A percentile compares a stretch with the other conserved stretches of the same genome.
These are phyloP conservation scores for Maudiozyma turicensis DNA, from an alignment of 805 yeast genomes.

Conservation along the genomic window DNA sequence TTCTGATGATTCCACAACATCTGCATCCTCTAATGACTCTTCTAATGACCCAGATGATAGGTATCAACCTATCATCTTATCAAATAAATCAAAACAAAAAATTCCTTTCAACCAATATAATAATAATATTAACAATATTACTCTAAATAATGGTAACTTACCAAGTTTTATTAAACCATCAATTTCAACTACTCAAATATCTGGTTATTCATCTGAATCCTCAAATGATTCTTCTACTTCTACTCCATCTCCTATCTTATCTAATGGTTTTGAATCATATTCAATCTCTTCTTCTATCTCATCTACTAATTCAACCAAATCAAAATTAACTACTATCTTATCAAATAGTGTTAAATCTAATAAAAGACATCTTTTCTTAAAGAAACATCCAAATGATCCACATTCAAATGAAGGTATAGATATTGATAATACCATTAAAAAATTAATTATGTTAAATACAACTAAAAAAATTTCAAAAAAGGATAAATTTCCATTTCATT, in stretches of 20 bases:
- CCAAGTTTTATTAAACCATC: conserved; percentile 1
- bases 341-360: neutral
- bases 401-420: conserved; percentile 31
- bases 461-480: conserved; percentile 14
- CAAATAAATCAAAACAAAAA: conserved; percentile 8
- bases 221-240: conserved; percentile 2
- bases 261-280: neutral
- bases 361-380: conserved; percentile 16
- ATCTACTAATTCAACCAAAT: neutral
- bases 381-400: conserved; percentile 24
- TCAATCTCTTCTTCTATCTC: neutral
- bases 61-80: conserved; percentile 29
- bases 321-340: conserved; percentile 1
- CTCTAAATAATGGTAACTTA: neutral
- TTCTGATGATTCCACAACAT: conserved; percentile 7
- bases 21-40: conserved; percentile 30
- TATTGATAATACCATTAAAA: conserved; percentile 55
- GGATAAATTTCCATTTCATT: conserved; percentile 36
- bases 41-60: conserved; percentile 37
- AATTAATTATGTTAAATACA: conserved; percentile 38
- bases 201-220: neutral
- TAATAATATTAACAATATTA: conserved; percentile 1
- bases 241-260: neutral
- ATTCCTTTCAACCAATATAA: neutral
- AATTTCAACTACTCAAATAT: conserved; percentile 1